Conservation (phyloP, 495 filamentous ascomycete species). For the Apodospora peruviana region DNA sequence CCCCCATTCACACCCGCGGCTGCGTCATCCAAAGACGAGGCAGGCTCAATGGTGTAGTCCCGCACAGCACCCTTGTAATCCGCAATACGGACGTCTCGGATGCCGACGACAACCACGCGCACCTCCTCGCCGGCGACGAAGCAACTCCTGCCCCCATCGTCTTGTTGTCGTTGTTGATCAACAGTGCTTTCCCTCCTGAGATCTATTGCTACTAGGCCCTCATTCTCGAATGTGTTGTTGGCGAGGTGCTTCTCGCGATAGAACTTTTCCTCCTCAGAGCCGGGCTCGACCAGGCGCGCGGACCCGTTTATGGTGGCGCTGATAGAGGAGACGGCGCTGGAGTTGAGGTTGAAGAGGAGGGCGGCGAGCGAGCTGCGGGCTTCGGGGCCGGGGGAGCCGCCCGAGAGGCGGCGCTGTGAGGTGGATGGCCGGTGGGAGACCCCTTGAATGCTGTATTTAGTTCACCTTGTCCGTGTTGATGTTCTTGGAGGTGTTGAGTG, state of each 20-base stretch:
- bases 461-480: not conserved
- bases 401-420: constrained; percentile 52
- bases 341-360: constrained; percentile 84
- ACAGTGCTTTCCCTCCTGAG: constrained; percentile 33
- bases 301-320: constrained; percentile 86
- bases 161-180: constrained; percentile 26
- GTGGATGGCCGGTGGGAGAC: constrained; percentile 89
- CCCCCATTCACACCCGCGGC: too few relatives aligned
- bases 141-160: constrained; percentile 48
- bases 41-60: constrained; percentile 68
- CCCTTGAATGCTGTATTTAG: constrained; percentile 30
- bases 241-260: constrained; percentile 77
- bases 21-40: too few relatives aligned
- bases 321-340: constrained; percentile 80
- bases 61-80: constrained; percentile 77
- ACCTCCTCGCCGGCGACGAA: constrained; percentile 67
- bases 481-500: not conserved
- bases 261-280: constrained; percentile 74
- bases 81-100: constrained; percentile 68
- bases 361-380: constrained; percentile 66
- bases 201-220: constrained; percentile 41
- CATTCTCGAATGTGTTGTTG: constrained; percentile 77
- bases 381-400: constrained; percentile 57
- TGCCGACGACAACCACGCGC: constrained; percentile 66
- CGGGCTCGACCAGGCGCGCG: constrained; percentile 63